Evolutionary conservation across 345 rosid species (phyloP), one percentile per base, ranked within the genome.

Genomic region (Zanthoxylum bungeanum): DNA sequence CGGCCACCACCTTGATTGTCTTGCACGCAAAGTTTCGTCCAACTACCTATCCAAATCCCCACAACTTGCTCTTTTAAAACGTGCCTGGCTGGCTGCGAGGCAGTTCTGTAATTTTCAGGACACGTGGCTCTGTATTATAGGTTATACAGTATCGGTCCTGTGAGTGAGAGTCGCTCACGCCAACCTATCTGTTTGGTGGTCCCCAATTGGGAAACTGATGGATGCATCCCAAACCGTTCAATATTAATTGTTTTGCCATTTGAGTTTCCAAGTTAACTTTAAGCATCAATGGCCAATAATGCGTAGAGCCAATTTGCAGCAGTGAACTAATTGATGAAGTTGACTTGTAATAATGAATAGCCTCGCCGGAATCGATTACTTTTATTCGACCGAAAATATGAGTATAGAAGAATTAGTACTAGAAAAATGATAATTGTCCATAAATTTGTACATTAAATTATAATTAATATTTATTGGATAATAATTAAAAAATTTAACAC

Each of bases 11-110:
- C 27, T 56, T 56, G 77, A 8, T 40, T 77, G 76, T 40, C 78
- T 66, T 77, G 65, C 76, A 77, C 76, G 81, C 81, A 37, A 75
- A 72, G 79, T 70, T 64, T 61, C 59, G 17, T 19, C 67, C n/a
- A n/a, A n/a, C n/a, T n/a, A n/a, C n/a, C n/a, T n/a, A n/a, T n/a
- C n/a, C n/a, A n/a, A n/a, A n/a, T n/a, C 42, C 71, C 80, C 78
- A 73, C 76, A 49, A 4, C 34, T 14, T 0, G 8, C 42, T 55
- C 34, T 37, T 67, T 67, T 22, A 9, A 21, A 37, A 49, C 64
- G 69, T 72, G 84, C 84, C 74, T 75, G 80, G n/a, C n/a, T 76
- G 47, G 47, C 60, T 79, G 78, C 76, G 27, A 27, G 56, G 52
- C 34, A 11, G 66, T 27, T 30, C 72, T 30, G 37, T 21, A 5